A percentile compares a stretch with the other conserved stretches of the same genome.
Conservation (phyloP, 305 asterid species). For the Coffea humblotiana region DNA sequence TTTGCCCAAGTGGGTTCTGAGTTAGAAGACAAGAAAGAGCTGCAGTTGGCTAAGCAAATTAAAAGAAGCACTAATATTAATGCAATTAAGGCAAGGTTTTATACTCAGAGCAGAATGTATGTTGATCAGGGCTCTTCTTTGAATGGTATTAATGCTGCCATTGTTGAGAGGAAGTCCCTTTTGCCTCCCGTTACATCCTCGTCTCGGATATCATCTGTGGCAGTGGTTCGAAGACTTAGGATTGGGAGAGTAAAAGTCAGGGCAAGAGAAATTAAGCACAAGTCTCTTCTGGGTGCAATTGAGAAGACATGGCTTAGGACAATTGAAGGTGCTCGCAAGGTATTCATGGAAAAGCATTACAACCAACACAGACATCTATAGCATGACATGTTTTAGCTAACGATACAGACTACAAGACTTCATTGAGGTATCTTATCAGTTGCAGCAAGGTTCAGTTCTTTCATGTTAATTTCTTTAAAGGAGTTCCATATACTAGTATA, state of each 20-base stretch:
- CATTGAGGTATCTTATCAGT: background rate
- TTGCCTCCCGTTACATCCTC: constrained; percentile 41
- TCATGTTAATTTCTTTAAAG: background rate
- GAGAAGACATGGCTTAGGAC: constrained; percentile 84
- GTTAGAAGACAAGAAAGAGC: constrained; percentile 41
- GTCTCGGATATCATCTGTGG: constrained; percentile 33
- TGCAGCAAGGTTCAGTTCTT: background rate
- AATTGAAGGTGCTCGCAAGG: constrained; percentile 72
- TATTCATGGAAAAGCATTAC: constrained; percentile 80
- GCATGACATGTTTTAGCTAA: constrained; percentile 44
- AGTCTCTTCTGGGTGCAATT: constrained; percentile 55
- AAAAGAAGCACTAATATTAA: constrained; percentile 28
- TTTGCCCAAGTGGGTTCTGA: constrained; percentile 72
- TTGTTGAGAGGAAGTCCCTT: constrained; percentile 59
- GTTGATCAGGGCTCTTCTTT: constrained; percentile 17
- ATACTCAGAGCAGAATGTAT: constrained; percentile 14
- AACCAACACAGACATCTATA: constrained; percentile 71
- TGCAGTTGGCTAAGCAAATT: constrained; percentile 50
- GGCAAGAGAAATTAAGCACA: constrained; percentile 59
- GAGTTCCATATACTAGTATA: background rate
- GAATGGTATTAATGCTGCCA: constrained; percentile 12
- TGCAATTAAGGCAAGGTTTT: constrained; percentile 14
- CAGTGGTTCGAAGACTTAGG: constrained; percentile 50
- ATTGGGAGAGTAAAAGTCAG: constrained; percentile 46
- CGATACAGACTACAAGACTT: background rate